A percentile compares a stretch with the other conserved stretches of the same genome.
These are phyloP conservation scores for Pichia gijzeniarum DNA, from an alignment of 805 yeast genomes.

Conservation along the genomic window DNA sequence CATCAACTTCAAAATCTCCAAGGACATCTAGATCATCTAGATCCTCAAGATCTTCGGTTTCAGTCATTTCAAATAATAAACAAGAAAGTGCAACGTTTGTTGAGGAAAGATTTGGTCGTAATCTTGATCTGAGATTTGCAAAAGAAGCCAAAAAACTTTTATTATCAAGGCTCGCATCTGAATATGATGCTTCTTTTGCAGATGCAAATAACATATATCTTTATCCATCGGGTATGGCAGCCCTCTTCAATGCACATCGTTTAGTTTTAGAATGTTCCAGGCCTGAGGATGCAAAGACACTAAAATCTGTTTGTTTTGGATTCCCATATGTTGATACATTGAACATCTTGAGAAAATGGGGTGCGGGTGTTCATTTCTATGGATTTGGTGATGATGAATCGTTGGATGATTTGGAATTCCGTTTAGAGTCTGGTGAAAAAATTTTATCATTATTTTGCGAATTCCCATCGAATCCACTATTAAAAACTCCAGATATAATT, in stretches of 20 bases:
- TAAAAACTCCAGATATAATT: constrained; percentile 73
- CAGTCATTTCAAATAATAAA: constrained; percentile 13
- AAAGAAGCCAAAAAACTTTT: constrained; percentile 70
- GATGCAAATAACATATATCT: constrained; percentile 69
- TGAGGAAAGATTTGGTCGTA: constrained; percentile 89
- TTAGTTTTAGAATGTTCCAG: constrained; percentile 16
- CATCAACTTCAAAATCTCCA: constrained; percentile 15
- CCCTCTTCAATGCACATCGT: constrained; percentile 78
- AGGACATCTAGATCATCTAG: constrained; percentile 17
- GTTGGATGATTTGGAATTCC: constrained; percentile 54
- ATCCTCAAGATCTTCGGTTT: constrained; percentile 24
- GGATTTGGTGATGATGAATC: constrained; percentile 78
- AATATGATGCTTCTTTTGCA: constrained; percentile 23
- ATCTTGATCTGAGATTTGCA: constrained; percentile 70
- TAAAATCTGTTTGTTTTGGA: constrained; percentile 86
- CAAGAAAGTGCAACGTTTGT: constrained; percentile 61
- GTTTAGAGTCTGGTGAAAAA: constrained; percentile 55
- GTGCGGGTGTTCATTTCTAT: constrained; percentile 81
- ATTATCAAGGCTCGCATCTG: constrained; percentile 66
- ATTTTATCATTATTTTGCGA: constrained; percentile 83
- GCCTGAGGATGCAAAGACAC: constrained; percentile 11
- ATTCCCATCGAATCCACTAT: constrained; percentile 90
- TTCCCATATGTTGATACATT: constrained; percentile 94
- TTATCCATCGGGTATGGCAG: constrained; percentile 89
- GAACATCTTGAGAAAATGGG: constrained; percentile 80